Evolutionary conservation across 1,139 yeast species (phyloP).

Genomic region (Yamadazyma aaseri): DNA sequence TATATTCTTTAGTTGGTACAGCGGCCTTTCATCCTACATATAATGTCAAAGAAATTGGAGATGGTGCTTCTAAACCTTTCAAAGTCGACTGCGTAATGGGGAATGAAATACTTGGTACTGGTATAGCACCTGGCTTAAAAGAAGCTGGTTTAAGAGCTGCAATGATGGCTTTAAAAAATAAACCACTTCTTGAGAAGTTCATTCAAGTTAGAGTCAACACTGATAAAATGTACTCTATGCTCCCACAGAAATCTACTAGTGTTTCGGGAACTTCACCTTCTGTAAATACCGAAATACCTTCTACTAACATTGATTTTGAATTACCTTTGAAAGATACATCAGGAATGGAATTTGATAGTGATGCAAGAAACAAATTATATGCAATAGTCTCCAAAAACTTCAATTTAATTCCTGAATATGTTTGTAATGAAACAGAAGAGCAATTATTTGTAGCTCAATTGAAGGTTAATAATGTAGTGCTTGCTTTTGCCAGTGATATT

Average conservation of each 20-base stretch:
- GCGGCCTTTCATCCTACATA: slow-evolving; percentile 70
- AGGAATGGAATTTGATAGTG: slow-evolving; percentile 26
- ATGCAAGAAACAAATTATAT: slow-evolving; percentile 44
- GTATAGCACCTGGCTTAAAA: slow-evolving; percentile 58
- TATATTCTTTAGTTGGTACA: slow-evolving; percentile 78
- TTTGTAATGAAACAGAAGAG: slow-evolving; percentile 27
- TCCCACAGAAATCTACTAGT: slow-evolving; percentile 12
- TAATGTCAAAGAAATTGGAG: slow-evolving; percentile 50
- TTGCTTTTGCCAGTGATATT: slow-evolving; percentile 42
- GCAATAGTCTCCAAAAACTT: slow-evolving; percentile 40
- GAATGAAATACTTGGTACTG: slow-evolving; percentile 55
- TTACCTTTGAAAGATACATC: slow-evolving; percentile 29
- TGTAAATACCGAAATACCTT: neutral
- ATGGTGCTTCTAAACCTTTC: slow-evolving; percentile 51
- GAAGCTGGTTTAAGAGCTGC: slow-evolving; percentile 76
- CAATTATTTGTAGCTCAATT: slow-evolving; percentile 36
- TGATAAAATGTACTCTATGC: slow-evolving; percentile 46
- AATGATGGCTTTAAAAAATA: slow-evolving; percentile 62
- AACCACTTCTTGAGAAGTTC: slow-evolving; percentile 60
- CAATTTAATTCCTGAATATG: slow-evolving; percentile 43
- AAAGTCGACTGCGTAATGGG: slow-evolving; percentile 68
- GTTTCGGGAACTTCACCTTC: slow-evolving; percentile 1
- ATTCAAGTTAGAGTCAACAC: slow-evolving; percentile 56
- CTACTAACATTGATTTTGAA: neutral
- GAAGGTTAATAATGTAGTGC: slow-evolving; percentile 31